phyloP scores from a whole-genome alignment of 192 early-diverging fungal genomes.

The Cladochytrium replicatum region DNA sequence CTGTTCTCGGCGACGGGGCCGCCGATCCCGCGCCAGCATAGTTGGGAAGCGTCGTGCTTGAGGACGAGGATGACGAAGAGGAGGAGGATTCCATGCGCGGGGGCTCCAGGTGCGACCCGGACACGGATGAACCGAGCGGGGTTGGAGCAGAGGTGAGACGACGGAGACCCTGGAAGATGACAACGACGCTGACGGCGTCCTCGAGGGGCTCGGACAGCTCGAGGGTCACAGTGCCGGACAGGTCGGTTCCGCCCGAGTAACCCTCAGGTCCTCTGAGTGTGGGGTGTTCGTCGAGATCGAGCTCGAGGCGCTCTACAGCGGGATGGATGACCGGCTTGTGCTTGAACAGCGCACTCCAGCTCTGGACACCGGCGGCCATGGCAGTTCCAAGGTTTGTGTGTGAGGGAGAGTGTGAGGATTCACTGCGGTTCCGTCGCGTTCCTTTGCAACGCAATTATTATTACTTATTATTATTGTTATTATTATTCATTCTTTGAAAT shows the following conservation, averaged over 20 bases:
- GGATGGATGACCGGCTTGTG: neutral
- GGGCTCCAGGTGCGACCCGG: no score
- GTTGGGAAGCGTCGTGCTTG: neutral
- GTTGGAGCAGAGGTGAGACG: neutral
- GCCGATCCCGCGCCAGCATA: neutral
- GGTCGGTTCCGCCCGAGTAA: neutral
- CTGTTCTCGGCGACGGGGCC: neutral
- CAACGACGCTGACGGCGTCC: neutral
- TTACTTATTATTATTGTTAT: no score
- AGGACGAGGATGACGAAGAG: neutral
- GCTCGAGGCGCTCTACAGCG: neutral
- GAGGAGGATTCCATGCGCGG: no score
- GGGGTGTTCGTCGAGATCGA: neutral
- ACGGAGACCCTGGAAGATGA: neutral
- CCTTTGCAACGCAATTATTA: no score
- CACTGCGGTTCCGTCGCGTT: no score
- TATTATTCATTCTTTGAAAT: no score
- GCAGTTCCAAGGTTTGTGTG: no score
- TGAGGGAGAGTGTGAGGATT: no score
- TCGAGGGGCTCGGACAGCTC: neutral
- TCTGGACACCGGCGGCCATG: no score
- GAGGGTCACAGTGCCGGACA: neutral
- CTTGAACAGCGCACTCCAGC: neutral
- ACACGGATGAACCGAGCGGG: no score
- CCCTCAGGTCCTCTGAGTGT: neutral